Evolutionary conservation across 2,329 filamentous ascomycete species (phyloP), one percentile per base, ranked within the genome.

Genomic region (Orbilia ellipsospora): DNA sequence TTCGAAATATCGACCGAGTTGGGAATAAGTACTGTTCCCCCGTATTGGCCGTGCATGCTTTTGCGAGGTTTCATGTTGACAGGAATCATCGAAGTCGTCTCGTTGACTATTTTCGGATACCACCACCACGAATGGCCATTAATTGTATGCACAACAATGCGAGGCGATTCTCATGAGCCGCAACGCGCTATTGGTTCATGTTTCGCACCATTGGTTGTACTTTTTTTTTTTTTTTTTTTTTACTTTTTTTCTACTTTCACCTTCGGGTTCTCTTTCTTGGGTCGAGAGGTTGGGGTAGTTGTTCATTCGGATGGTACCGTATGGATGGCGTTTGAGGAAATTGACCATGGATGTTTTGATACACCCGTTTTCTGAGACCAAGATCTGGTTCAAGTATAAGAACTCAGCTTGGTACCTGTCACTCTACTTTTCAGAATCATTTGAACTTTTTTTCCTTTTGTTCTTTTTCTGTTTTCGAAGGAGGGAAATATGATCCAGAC

Each of bases 61-160:
- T 56, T 63, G 48, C 45, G 51, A 52, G 51, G 69, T 74, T 74
- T 74, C 70, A 74, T 52, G 52, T 74, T 74, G 63, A 74, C 70
- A 59, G 67, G 70, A 51, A 63, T 68, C 70, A 68, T 57, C 40
- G 57, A 70, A 52, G 26, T 52, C 44, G 20, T 70, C 59, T 36
- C 31, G 57, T 57, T 36, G 56, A 63, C 64, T 74, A 74, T 74
- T 74, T 74, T 74, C 51, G 70, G 70, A 68, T 51, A 54, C 67
- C 52, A 28, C 45, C 56, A 48, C 44, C 26, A 54, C n/a, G n/a
- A n/a, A n/a, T n/a, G n/a, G n/a, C 16, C 8, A 42, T 13, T n/a
- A 61, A 36, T 36, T 10, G 31, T 36, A 10, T 51, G 42, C 45
- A 36, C 31, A 51, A 62, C 52, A 16, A 28, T 40, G 61, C 64